These are phyloP conservation scores for Ambrosiella xylebori DNA, from an alignment of 2,329 filamentous ascomycete genomes.

Conservation along the genomic window DNA sequence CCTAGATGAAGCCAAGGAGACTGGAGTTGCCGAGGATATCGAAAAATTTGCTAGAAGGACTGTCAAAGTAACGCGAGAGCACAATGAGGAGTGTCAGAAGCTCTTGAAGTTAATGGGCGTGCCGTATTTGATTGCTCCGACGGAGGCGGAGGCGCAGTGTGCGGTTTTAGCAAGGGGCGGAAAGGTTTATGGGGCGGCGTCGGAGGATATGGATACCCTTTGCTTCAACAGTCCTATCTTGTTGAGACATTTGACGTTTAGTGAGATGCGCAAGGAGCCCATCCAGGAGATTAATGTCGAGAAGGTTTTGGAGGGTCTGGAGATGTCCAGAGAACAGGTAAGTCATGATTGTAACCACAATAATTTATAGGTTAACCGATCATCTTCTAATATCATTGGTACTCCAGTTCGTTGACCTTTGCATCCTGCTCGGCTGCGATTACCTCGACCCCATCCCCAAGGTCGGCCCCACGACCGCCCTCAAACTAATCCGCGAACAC, in stretches of 20 bases:
- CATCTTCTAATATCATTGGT: neutral
- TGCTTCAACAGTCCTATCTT: constrained; percentile 89
- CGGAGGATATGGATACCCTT: constrained; percentile 96
- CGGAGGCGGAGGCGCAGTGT: constrained; percentile 94
- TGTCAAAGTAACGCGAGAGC: constrained; percentile 86
- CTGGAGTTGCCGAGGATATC: constrained; percentile 87
- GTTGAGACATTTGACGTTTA: constrained; percentile 84
- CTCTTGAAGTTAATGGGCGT: constrained; percentile 91
- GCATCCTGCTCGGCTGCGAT: constrained; percentile 92
- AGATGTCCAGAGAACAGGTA: constrained; percentile 77
- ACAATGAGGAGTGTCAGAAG: constrained; percentile 86
- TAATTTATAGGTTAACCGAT: neutral
- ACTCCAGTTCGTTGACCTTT: constrained; percentile 80
- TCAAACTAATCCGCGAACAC: constrained; percentile 89
- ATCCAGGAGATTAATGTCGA: constrained; percentile 88
- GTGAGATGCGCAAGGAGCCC: constrained; percentile 91
- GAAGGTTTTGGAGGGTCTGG: constrained; percentile 69
- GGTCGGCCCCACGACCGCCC: constrained; percentile 74
- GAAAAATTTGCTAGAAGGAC: constrained; percentile 93
- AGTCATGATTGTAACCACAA: constrained; percentile 11
- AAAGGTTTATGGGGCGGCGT: constrained; percentile 92
- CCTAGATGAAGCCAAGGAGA: constrained; percentile 91
- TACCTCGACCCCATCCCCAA: constrained; percentile 95
- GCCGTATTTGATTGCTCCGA: constrained; percentile 86
- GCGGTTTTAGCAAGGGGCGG: constrained; percentile 74